Conservation (phyloP, 1,284 basidiomycete species). For the Ceratobasidium sp. region DNA sequence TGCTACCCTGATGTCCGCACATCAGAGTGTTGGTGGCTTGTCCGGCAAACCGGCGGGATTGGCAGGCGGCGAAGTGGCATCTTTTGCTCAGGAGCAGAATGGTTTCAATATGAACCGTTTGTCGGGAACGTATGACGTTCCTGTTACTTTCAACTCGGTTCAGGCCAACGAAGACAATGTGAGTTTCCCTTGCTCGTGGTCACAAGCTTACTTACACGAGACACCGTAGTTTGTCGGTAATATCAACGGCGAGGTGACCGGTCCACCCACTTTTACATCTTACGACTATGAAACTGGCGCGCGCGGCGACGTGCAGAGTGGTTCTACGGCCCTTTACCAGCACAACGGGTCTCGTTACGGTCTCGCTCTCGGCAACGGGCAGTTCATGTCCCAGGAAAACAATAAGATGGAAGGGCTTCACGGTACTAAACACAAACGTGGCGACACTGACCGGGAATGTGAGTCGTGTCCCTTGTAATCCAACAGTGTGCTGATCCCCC, state of each 20-base stretch:
- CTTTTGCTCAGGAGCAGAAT: slow-evolving; percentile 23
- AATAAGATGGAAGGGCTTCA: slow-evolving; percentile 88
- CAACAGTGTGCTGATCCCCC: not conserved
- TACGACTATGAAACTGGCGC: slow-evolving; percentile 69
- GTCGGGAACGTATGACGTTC: slow-evolving; percentile 24
- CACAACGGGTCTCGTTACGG: slow-evolving; percentile 82
- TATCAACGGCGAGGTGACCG: slow-evolving; percentile 58
- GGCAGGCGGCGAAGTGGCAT: slow-evolving; percentile 2
- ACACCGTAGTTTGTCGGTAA: slow-evolving; percentile 6
- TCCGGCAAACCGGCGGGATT: slow-evolving; percentile 29
- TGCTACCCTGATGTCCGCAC: slow-evolving; percentile 45
- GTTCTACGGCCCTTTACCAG: slow-evolving; percentile 83
- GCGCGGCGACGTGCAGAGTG: slow-evolving; percentile 59
- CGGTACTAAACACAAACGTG: slow-evolving; percentile 92
- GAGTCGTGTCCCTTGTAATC: slow-evolving; percentile 51
- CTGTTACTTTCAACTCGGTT: slow-evolving; percentile 31
- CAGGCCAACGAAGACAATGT: slow-evolving; percentile 38
- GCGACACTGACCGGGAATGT: slow-evolving; percentile 91
- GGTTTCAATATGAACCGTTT: slow-evolving; percentile 39
- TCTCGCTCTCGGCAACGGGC: slow-evolving; percentile 61
- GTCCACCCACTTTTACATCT: slow-evolving; percentile 52
- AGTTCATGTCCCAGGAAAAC: slow-evolving; percentile 56
- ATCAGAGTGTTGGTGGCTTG: slow-evolving; percentile 14
- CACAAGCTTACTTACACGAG: not conserved
- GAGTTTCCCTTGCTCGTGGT: not conserved